Evolutionary conservation across 1,139 yeast genomes (phyloP).

Genomic region (Pneumocystis oryctolagi): DNA sequence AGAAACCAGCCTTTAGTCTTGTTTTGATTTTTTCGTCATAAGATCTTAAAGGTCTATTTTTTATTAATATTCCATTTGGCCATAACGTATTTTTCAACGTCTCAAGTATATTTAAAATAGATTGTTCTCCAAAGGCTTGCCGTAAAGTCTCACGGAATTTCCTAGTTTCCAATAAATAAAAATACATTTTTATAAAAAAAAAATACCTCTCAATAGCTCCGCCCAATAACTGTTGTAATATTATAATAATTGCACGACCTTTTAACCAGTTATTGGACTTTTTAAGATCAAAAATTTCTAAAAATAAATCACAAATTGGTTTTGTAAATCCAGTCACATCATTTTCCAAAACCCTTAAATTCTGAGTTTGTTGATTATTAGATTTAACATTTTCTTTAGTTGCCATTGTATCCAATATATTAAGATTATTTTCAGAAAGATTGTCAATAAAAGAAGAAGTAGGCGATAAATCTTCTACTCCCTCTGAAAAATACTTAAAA

Average conservation of each 20-base stretch:
- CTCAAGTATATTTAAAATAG: slow-evolving; percentile 34
- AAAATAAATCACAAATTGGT: slow-evolving; percentile 66
- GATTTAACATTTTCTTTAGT: background rate
- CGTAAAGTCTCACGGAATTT: slow-evolving; percentile 41
- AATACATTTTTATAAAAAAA: background rate
- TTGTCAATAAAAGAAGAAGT: background rate
- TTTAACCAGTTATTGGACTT: slow-evolving; percentile 58
- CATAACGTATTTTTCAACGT: slow-evolving; percentile 39
- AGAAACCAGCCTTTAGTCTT: slow-evolving; percentile 38
- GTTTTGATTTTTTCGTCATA: slow-evolving; percentile 39
- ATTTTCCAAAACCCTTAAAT: slow-evolving; percentile 13
- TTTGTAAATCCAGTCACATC: slow-evolving; percentile 43
- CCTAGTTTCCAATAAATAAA: background rate
- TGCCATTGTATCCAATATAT: slow-evolving; percentile 1
- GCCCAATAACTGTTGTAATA: slow-evolving; percentile 74
- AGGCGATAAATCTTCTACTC: background rate
- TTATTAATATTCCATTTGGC: slow-evolving; percentile 40
- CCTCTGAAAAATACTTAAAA: background rate
- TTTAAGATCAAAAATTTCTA: slow-evolving; percentile 54
- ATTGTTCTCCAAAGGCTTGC: slow-evolving; percentile 35
- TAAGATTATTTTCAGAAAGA: background rate
- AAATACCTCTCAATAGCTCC: slow-evolving; percentile 58
- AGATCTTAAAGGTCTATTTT: slow-evolving; percentile 27
- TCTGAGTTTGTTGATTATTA: slow-evolving; percentile 7
- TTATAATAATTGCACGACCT: slow-evolving; percentile 68